Evolutionary conservation across 805 yeast species (phyloP).

Genomic region (Pichia gijzeniarum): DNA sequence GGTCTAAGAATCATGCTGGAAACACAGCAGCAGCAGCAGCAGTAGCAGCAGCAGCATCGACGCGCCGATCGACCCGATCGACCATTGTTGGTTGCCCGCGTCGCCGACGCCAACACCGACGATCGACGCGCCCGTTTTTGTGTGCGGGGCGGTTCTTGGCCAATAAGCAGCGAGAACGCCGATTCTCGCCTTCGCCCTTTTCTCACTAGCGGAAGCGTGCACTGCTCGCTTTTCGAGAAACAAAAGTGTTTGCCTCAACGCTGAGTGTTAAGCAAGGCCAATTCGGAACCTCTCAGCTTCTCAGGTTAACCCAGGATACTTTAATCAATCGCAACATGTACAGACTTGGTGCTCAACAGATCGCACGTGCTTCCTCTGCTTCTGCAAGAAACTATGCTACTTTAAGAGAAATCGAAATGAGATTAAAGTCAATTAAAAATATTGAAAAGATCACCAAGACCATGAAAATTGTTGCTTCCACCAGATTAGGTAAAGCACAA

Average conservation of each 20-base stretch:
- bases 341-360: conserved; percentile 48
- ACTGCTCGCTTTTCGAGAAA: too few species aligned
- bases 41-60: too few species aligned
- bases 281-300: too few species aligned
- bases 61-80: not conserved
- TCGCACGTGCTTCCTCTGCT: conserved; percentile 43
- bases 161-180: conserved; percentile 3
- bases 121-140: not conserved
- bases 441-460: conserved; percentile 99
- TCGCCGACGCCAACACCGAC: too few species aligned
- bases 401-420: conserved; percentile 95
- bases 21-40: too few species aligned
- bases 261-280: not conserved
- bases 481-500: conserved; percentile 92
- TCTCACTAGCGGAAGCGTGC: not conserved
- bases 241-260: not conserved
- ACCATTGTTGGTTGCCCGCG: too few species aligned
- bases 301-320: not conserved
- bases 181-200: not conserved
- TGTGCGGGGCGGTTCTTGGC: not conserved
- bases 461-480: conserved; percentile 98
- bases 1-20: too few species aligned
- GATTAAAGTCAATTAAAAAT: conserved; percentile 97
- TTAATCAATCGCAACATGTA: conserved; percentile 33
- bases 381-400: conserved; percentile 84